phyloP scores from a whole-genome alignment of 176 grass and related monocot genomes.

The Tuctoria greenei region DNA sequence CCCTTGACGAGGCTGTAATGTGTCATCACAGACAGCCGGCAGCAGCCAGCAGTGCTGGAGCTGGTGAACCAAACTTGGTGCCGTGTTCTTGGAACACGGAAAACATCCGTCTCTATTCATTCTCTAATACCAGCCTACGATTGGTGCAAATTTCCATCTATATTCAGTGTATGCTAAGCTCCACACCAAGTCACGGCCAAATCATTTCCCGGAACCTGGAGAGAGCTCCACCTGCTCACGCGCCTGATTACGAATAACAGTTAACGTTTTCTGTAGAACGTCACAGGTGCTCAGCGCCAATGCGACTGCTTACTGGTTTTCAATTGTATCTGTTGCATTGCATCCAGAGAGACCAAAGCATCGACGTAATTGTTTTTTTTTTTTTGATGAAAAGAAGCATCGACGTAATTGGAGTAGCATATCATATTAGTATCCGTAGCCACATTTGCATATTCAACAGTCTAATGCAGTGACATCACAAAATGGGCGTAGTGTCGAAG shows the following conservation, averaged over 20 bases:
- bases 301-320: background rate
- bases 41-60: too few species aligned
- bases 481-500: background rate
- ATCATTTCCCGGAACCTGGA: background rate
- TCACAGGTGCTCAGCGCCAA: background rate
- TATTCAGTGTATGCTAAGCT: background rate
- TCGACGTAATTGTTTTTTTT: background rate
- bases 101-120: background rate
- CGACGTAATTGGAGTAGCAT: background rate
- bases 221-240: background rate
- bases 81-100: background rate
- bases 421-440: background rate
- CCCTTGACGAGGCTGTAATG: background rate
- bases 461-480: conserved; percentile 12
- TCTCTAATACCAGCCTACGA: background rate
- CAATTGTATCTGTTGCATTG: background rate
- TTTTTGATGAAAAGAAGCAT: too few species aligned
- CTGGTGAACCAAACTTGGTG: background rate
- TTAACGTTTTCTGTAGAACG: background rate
- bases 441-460: background rate
- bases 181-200: background rate
- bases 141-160: background rate
- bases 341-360: conserved; percentile 24
- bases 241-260: background rate
- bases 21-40: too few species aligned